A percentile compares a stretch with the other conserved stretches of the same genome.
phyloP scores from a whole-genome alignment of 768 basidiomycete genomes.

The Russula virescens region DNA sequence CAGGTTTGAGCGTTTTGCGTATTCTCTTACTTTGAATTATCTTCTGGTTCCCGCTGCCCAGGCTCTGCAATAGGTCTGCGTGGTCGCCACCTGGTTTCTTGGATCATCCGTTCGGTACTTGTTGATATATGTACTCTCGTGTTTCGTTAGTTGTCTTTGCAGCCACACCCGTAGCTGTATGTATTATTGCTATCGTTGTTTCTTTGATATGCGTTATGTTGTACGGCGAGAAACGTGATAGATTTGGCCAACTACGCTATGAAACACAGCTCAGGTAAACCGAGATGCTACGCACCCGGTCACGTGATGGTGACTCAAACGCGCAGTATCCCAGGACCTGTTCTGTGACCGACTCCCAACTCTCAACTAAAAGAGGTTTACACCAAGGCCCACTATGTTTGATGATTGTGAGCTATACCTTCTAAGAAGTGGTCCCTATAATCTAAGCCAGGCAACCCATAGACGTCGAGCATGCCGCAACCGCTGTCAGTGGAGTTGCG shows the following conservation, averaged over 20 bases:
- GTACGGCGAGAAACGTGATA: too few relatives aligned
- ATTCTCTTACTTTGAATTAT: not conserved
- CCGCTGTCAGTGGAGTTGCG: slow-evolving; percentile 38
- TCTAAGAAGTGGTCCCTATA: slow-evolving; percentile 1
- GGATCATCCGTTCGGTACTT: not conserved
- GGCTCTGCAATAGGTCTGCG: not conserved
- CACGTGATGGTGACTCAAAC: too few relatives aligned
- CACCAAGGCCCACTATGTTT: slow-evolving; percentile 30
- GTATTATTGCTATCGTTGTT: slow-evolving; percentile 16
- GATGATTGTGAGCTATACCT: slow-evolving; percentile 36
- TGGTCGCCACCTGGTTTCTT: not conserved
- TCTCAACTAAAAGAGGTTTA: not conserved
- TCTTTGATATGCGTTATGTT: not conserved
- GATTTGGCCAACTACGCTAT: too few relatives aligned
- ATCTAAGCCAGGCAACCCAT: slow-evolving; percentile 4
- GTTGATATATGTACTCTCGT: slow-evolving; percentile 8
- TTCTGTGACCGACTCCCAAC: too few relatives aligned
- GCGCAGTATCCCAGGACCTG: too few relatives aligned
- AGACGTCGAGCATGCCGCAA: slow-evolving; percentile 86
- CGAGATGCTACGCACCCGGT: too few relatives aligned
- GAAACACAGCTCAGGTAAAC: too few relatives aligned
- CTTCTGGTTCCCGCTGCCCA: not conserved
- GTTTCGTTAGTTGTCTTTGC: slow-evolving; percentile 15
- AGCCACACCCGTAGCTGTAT: not conserved
- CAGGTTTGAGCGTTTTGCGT: slow-evolving; percentile 7